Evolutionary conservation across 1,139 yeast genomes (phyloP).

Genomic region (Trichomonascaceae sp.): DNA sequence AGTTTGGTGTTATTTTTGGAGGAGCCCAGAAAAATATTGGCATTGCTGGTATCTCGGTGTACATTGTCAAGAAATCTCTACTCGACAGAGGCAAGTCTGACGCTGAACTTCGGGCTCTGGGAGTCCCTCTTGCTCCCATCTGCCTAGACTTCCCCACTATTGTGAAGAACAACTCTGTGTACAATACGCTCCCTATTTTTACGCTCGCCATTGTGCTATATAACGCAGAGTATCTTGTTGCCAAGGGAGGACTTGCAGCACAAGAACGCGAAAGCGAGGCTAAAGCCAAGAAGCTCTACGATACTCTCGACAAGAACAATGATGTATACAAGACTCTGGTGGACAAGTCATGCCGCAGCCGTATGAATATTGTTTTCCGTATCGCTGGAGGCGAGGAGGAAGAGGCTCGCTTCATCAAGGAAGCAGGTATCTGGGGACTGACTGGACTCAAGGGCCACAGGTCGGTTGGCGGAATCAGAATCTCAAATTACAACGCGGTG

Average conservation of each 20-base stretch:
- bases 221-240: constrained; percentile 51
- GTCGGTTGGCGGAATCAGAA: constrained; percentile 94
- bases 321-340: constrained; percentile 56
- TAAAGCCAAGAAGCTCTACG: constrained; percentile 53
- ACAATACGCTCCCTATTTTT: constrained; percentile 90
- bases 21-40: constrained; percentile 98
- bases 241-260: constrained; percentile 44
- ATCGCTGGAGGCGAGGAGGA: constrained; percentile 41
- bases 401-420: constrained; percentile 55
- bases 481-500: constrained; percentile 81
- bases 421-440: constrained; percentile 43
- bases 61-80: constrained; percentile 71
- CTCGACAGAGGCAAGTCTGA: constrained; percentile 53
- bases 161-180: constrained; percentile 78
- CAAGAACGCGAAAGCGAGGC: constrained; percentile 46
- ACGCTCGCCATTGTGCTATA: constrained; percentile 75
- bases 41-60: constrained; percentile 84
- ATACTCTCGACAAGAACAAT: constrained; percentile 52
- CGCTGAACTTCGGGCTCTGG: constrained; percentile 42
- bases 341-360: constrained; percentile 49
- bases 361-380: constrained; percentile 90
- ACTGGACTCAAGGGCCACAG: constrained; percentile 90
- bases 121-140: constrained; percentile 71
- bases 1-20: constrained; percentile 68
- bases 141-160: constrained; percentile 82